Evolutionary conservation across 257 asterid genomes (phyloP), one percentile per base, ranked within the genome.

Genomic region (Nicotiana undulata): DNA sequence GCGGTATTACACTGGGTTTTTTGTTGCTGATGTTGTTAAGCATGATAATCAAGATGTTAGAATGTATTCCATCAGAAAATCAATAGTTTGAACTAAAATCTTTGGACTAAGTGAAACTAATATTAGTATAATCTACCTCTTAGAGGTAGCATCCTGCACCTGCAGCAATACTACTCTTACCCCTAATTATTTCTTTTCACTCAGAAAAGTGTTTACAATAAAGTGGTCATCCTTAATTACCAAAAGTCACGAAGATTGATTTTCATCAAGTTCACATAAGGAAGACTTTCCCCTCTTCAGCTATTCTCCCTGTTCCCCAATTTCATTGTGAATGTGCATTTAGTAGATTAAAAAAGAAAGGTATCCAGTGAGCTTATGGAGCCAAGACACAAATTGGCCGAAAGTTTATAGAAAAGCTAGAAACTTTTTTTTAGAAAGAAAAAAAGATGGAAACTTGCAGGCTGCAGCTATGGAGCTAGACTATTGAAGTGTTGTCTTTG

Each of bases 231-330:
- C 2, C 58, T 7, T 15, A 12, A 22, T 74, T 22, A 72, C 61
- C 79, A 74, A 49, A 49, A 49, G 61, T 49, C 61, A 3, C 0
- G 9, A 49, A 74, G 61, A 74, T 24, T 49, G 61, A 49, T 24
- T 49, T 24, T 74, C 79, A 74, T 49, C 79, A 74, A 49, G 79
- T 72, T 72, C 61, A 74, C 79, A 49, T 24, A 44, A 44, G 22
- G 61, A 74, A 46, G 61, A 15, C 61, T 49, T 15, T 16, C 61
- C 40, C 61, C 44, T 15, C 61, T 55, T 74, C 79, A 72, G 24
- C 34, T 28, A 22, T 13, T 46, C 15, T 44, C 22, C 77, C 17
- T 15, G 24, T 74, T 74, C 61, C 53, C 44, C 61, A 24, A 49
- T 49, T 49, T 74, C 79, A 49, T 49, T 49, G 37, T 74, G 49